A percentile compares a stretch with the other conserved stretches of the same genome.
phyloP scores from a whole-genome alignment of 306 rosid species.

The Cicer judaicum region DNA sequence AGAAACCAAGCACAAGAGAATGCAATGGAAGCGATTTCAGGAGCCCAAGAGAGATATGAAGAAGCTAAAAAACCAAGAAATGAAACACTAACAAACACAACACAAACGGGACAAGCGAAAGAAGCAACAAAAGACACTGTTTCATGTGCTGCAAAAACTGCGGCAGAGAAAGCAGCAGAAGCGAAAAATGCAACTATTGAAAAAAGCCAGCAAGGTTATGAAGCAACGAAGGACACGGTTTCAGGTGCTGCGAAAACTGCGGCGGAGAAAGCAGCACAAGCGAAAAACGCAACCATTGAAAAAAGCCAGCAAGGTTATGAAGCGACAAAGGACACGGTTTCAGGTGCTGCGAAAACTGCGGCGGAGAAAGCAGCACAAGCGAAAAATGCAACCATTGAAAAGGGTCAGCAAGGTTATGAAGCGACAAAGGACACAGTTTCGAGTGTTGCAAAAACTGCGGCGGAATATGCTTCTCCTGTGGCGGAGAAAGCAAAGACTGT shows the following conservation, averaged over 20 bases:
- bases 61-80: slow-evolving; percentile 51
- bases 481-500: slow-evolving; percentile 48
- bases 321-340: slow-evolving; percentile 45
- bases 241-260: neutral
- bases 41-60: slow-evolving; percentile 56
- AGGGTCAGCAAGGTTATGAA: slow-evolving; percentile 49
- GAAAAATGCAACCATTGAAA: slow-evolving; percentile 39
- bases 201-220: slow-evolving; percentile 52
- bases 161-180: slow-evolving; percentile 41
- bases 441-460: slow-evolving; percentile 45
- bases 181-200: slow-evolving; percentile 35
- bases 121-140: neutral
- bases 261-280: slow-evolving; percentile 42
- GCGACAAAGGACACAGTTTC: slow-evolving; percentile 47
- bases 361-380: slow-evolving; percentile 37
- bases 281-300: slow-evolving; percentile 32
- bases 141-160: neutral
- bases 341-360: slow-evolving; percentile 47
- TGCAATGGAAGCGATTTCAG: slow-evolving; percentile 48
- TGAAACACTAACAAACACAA: slow-evolving; percentile 38
- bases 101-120: slow-evolving; percentile 40
- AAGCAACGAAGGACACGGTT: slow-evolving; percentile 43
- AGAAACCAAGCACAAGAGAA: slow-evolving; percentile 54
- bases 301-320: slow-evolving; percentile 52
- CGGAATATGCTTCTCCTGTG: slow-evolving; percentile 51